phyloP scores from a whole-genome alignment of 805 yeast species.

The Suhomyces sp. region DNA sequence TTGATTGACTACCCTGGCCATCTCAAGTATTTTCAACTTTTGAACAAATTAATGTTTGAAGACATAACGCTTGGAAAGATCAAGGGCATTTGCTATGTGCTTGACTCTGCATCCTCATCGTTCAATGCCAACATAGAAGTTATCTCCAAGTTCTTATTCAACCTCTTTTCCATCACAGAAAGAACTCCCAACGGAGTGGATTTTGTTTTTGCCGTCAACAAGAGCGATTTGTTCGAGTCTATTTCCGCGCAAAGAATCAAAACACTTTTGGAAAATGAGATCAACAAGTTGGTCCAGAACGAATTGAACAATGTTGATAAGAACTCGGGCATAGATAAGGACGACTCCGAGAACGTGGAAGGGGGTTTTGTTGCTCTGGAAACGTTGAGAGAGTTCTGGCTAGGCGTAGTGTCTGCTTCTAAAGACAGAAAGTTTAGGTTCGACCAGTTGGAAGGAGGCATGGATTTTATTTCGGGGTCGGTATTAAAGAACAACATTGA shows the following conservation, averaged over 20 bases:
- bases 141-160: slow-evolving; percentile 59
- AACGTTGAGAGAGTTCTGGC: slow-evolving; percentile 47
- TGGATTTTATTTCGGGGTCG: slow-evolving; percentile 72
- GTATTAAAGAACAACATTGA: slow-evolving; percentile 53
- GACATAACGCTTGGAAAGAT: slow-evolving; percentile 39
- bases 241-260: slow-evolving; percentile 64
- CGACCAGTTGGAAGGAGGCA: slow-evolving; percentile 66
- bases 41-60: slow-evolving; percentile 47
- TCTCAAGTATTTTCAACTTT: slow-evolving; percentile 60
- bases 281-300: slow-evolving; percentile 52
- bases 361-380: slow-evolving; percentile 26
- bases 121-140: slow-evolving; percentile 32
- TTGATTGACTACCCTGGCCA: slow-evolving; percentile 90
- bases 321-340: slow-evolving; percentile 40
- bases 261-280: slow-evolving; percentile 58
- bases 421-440: slow-evolving; percentile 52
- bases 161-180: slow-evolving; percentile 62
- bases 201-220: slow-evolving; percentile 76
- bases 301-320: slow-evolving; percentile 36
- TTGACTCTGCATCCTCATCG: slow-evolving; percentile 68
- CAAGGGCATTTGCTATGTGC: slow-evolving; percentile 68
- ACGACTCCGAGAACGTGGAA: slow-evolving; percentile 35
- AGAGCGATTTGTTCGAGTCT: slow-evolving; percentile 80
- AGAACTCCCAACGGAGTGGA: slow-evolving; percentile 66
- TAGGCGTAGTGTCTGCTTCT: slow-evolving; percentile 30